Base-by-base conservation (phyloP, 148 eudicot genomes). In the Pouteria glomerata region DNA sequence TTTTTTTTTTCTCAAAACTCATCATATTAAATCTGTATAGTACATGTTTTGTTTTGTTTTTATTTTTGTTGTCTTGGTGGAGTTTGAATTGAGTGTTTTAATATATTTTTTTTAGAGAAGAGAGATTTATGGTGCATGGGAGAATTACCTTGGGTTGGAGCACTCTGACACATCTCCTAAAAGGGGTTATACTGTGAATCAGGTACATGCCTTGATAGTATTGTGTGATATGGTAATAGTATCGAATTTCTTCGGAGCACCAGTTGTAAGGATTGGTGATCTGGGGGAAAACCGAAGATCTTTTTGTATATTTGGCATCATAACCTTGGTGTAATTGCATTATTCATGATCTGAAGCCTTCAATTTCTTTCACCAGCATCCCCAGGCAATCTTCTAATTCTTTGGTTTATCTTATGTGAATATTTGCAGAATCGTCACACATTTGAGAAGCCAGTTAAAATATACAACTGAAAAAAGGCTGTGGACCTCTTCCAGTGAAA, bases 101-200 rank as follows among this genome's bases (percentile, higher is more conserved):
- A 39, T 39, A 4, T 39, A 39, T 65, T 63, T 47, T 19, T 78
- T 42, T 18, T 78, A 95, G 98, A 78, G 85, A 78, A 88, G 85
- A 76, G 88, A 84, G 75, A 88, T 84, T 34, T 86, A 91, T 73
- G 93, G 98, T 80, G 90, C 90, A 12, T 91, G 98, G 97, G 97
- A 91, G 85, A 97, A 91, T 71, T 89, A 86, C 81, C 82, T 95
- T 59, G 98, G 98, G n/a, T 78, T 95, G 80, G 98, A 95, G 73
- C 98, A 95, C 77, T 65, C 87, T 65, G 93, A 91, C 65, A 88
- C 83, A 44, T 64, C 88, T 68, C 96, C 90, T 19, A 86, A 83
- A 75, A 88, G 93, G 80, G 78, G 91, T 64, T 81, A 84, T 56
- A 47, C 82, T 8, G 83, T 89, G 63, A 87, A 88, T 85, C 97